phyloP scores from a whole-genome alignment of 1,139 yeast genomes.

The Meyerozyma sp. region DNA sequence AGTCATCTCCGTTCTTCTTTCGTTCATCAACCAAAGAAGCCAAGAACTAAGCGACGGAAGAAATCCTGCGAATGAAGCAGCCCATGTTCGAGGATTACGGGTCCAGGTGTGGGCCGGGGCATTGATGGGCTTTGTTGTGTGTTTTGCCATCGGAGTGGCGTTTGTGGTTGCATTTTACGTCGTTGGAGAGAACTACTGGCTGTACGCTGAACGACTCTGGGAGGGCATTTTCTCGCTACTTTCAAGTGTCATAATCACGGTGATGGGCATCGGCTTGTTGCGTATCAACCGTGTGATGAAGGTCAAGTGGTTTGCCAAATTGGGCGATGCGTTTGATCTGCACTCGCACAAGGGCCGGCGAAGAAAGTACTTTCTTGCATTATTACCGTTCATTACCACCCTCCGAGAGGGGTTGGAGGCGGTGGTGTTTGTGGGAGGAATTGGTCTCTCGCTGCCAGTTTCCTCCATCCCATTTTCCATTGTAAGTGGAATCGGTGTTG shows the following conservation, averaged over 20 bases:
- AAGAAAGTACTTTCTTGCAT: slow-evolving; percentile 11
- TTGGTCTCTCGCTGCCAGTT: slow-evolving; percentile 12
- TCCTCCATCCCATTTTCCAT: slow-evolving; percentile 11
- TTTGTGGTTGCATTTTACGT: slow-evolving; percentile 74
- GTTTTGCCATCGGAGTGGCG: slow-evolving; percentile 69
- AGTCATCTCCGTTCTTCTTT: slow-evolving; percentile 75
- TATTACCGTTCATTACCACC: slow-evolving; percentile 13
- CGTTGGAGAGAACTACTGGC: slow-evolving; percentile 76
- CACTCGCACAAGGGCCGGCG: not conserved
- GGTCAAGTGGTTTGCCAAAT: slow-evolving; percentile 77
- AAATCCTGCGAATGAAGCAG: not conserved
- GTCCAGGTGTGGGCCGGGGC: slow-evolving; percentile 88
- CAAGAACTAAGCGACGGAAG: slow-evolving; percentile 4
- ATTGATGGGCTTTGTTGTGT: slow-evolving; percentile 61
- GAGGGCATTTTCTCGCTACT: slow-evolving; percentile 83
- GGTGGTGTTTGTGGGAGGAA: slow-evolving; percentile 14
- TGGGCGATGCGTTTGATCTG: slow-evolving; percentile 14
- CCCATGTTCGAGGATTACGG: slow-evolving; percentile 26
- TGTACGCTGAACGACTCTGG: slow-evolving; percentile 82
- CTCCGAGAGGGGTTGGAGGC: slow-evolving; percentile 15
- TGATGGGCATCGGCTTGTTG: slow-evolving; percentile 85
- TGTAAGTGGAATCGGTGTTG: slow-evolving; percentile 8
- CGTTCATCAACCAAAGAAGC: slow-evolving; percentile 65
- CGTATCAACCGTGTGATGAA: slow-evolving; percentile 76
- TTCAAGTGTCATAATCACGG: slow-evolving; percentile 74